Conservation (phyloP, 371 early-diverging fungal species). For the Haplosporangium sp. region DNA sequence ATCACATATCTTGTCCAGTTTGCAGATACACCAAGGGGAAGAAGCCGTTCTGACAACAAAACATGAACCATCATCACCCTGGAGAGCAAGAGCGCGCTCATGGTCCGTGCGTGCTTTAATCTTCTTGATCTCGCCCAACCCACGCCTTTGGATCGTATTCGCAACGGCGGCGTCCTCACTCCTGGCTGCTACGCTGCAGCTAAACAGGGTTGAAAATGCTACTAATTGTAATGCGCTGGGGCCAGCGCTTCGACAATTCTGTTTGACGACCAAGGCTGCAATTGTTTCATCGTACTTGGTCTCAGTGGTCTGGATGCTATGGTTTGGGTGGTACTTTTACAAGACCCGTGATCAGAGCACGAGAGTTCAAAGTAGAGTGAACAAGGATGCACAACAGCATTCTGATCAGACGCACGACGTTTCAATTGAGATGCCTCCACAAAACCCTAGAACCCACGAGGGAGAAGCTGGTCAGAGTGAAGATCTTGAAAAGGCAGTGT, state of each 20-base stretch:
- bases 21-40: background rate
- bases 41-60: background rate
- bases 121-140: conserved; percentile 11
- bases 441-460: background rate
- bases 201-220: conserved; percentile 17
- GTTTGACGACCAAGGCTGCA: conserved; percentile 29
- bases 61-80: background rate
- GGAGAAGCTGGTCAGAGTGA: background rate
- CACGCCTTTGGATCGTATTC: conserved; percentile 21
- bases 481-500: too few species aligned
- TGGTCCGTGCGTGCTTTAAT: background rate
- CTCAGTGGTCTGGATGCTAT: conserved; percentile 12
- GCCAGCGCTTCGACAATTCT: conserved; percentile 8
- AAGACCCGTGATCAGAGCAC: background rate
- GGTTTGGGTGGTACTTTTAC: conserved; percentile 19
- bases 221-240: conserved; percentile 2
- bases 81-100: background rate
- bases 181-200: conserved; percentile 10
- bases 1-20: background rate
- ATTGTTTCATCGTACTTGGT: conserved; percentile 5
- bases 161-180: background rate
- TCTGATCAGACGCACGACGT: too few species aligned
- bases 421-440: too few species aligned
- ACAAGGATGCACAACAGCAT: background rate
- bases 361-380: background rate